Conservation (phyloP, 306 rosid species). For the Urtica urens region DNA sequence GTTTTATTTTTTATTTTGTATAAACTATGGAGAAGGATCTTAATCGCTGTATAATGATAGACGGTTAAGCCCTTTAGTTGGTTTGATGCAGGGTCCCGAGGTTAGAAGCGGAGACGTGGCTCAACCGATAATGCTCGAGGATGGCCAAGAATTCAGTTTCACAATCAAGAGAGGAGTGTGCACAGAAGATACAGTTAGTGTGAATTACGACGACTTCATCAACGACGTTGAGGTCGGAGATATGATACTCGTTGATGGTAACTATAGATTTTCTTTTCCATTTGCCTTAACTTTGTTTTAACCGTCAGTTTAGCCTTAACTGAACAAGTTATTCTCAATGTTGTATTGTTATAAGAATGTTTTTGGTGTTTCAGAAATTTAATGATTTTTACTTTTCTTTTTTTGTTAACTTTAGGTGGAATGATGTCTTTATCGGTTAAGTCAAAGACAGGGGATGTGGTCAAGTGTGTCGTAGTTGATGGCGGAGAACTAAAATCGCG, state of each 20-base stretch:
- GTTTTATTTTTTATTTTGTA: no score
- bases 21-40: no score
- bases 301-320: no score
- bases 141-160: conserved; percentile 75
- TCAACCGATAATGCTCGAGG: conserved; percentile 50
- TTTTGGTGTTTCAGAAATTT: conserved; percentile 10
- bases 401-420: conserved; percentile 70
- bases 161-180: conserved; percentile 78
- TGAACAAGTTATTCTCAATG: background rate
- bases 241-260: conserved; percentile 77
- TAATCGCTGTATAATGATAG: no score
- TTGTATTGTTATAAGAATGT: background rate
- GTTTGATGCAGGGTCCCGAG: conserved; percentile 86
- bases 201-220: conserved; percentile 81
- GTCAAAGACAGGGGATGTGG: conserved; percentile 61
- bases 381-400: conserved; percentile 11
- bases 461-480: conserved; percentile 75
- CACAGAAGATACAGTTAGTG: conserved; percentile 68
- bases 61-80: conserved; percentile 6
- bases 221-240: conserved; percentile 90
- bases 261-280: conserved; percentile 4
- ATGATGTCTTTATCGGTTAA: conserved; percentile 89
- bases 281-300: background rate
- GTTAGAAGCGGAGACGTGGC: conserved; percentile 93
- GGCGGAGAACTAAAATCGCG: conserved; percentile 95